Evolutionary conservation across 441 rosid genomes (phyloP).

Genomic region (Eutrema salsugineum): DNA sequence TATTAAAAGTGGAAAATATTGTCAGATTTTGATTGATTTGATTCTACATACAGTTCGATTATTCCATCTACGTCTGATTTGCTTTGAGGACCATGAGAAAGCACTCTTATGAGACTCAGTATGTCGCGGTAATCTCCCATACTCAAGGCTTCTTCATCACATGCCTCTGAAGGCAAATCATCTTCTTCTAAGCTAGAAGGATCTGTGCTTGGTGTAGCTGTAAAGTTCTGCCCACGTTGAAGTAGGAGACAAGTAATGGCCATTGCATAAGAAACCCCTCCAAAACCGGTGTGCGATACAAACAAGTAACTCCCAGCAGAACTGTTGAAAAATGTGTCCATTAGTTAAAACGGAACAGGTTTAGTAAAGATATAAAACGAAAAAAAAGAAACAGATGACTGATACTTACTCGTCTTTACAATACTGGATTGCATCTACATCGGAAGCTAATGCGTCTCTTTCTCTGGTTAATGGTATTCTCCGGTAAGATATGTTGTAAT

Average conservation of each 20-base stretch:
- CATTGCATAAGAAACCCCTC: slow-evolving; percentile 97
- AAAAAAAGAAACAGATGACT: neutral
- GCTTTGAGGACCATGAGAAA: slow-evolving; percentile 88
- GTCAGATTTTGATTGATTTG: neutral
- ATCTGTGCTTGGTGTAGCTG: slow-evolving; percentile 32
- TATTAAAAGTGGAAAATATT: neutral
- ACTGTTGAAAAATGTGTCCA: slow-evolving; percentile 11
- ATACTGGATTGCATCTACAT: slow-evolving; percentile 84
- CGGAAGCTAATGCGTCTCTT: slow-evolving; percentile 93
- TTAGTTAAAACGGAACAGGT: neutral
- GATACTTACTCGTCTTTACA: slow-evolving; percentile 76
- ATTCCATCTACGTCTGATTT: slow-evolving; percentile 84
- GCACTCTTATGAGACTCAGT: slow-evolving; percentile 95
- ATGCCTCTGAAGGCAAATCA: slow-evolving; percentile 44
- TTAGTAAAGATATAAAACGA: neutral
- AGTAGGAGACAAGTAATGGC: slow-evolving; percentile 80
- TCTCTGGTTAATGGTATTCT: slow-evolving; percentile 97
- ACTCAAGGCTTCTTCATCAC: slow-evolving; percentile 73
- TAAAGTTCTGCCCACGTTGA: slow-evolving; percentile 49
- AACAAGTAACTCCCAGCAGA: slow-evolving; percentile 77
- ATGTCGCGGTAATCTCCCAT: slow-evolving; percentile 99
- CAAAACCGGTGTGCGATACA: slow-evolving; percentile 93
- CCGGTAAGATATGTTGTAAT: slow-evolving; percentile 64
- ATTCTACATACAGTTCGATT: slow-evolving; percentile 55
- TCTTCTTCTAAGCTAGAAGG: slow-evolving; percentile 37